These are phyloP conservation scores for Tremellales sp. DNA, from an alignment of 1,284 basidiomycete species.

Conservation along the genomic window DNA sequence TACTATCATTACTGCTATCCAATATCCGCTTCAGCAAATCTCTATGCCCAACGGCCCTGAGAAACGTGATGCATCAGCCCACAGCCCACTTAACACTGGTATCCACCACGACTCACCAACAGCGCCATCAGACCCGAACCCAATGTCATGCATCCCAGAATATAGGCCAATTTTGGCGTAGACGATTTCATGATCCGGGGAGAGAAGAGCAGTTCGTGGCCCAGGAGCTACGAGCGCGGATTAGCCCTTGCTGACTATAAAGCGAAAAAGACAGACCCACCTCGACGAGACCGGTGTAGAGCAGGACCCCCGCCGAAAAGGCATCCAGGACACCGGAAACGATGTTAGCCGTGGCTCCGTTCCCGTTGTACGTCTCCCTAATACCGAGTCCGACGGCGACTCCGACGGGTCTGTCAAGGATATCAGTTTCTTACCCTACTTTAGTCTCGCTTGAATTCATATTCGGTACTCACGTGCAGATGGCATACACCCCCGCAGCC, in stretches of 20 bases:
- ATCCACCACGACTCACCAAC: too few species aligned
- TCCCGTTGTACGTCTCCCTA: slow-evolving; percentile 76
- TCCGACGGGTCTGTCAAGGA: slow-evolving; percentile 46
- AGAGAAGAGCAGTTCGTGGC: slow-evolving; percentile 89
- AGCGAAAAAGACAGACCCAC: slow-evolving; percentile 1
- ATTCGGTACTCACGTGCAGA: too few species aligned
- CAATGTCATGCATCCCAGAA: slow-evolving; percentile 66
- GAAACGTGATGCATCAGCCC: too few species aligned
- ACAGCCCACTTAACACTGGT: too few species aligned
- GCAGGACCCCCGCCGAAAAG: slow-evolving; percentile 78
- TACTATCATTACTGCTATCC: too few species aligned
- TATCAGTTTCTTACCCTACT: too few species aligned
- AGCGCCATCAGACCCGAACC: slow-evolving; percentile 81
- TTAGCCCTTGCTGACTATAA: not conserved
- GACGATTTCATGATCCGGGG: slow-evolving; percentile 70
- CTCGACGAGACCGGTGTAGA: slow-evolving; percentile 64
- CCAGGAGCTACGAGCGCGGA: slow-evolving; percentile 73
- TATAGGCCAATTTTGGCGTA: slow-evolving; percentile 62
- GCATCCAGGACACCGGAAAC: slow-evolving; percentile 82
- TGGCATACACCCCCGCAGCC: slow-evolving; percentile 66
- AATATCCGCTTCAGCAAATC: too few species aligned
- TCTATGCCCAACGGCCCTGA: too few species aligned
- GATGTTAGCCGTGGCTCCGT: slow-evolving; percentile 66
- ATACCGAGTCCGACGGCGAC: slow-evolving; percentile 79
- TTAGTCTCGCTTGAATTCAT: too few species aligned